Evolutionary conservation across 2,329 filamentous ascomycete genomes (phyloP).

Genomic region (Boeremia exigua): DNA sequence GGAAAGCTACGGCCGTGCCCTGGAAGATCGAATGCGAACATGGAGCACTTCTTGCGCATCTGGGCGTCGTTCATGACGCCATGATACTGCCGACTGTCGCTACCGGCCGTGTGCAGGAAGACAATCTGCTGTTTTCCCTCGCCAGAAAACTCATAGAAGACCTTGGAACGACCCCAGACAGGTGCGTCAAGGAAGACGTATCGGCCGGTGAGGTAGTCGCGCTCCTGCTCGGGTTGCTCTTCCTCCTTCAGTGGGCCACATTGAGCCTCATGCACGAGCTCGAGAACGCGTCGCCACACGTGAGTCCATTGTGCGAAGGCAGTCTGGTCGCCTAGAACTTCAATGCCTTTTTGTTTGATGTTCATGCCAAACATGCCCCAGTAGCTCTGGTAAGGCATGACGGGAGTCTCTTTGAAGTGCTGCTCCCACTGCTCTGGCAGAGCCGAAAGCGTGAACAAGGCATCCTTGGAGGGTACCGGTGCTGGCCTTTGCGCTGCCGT

Average conservation of each 20-base stretch:
- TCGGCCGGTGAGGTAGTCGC: constrained; percentile 55
- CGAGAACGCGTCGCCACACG: constrained; percentile 57
- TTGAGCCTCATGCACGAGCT: constrained; percentile 56
- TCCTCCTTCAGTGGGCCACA: constrained; percentile 54
- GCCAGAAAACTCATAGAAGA: constrained; percentile 58
- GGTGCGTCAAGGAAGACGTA: constrained; percentile 57
- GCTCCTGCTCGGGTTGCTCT: constrained; percentile 42
- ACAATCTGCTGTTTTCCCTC: constrained; percentile 55
- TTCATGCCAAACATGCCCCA: constrained; percentile 58
- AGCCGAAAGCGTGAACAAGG: constrained; percentile 50
- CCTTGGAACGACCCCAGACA: constrained; percentile 56
- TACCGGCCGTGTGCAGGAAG: constrained; percentile 56
- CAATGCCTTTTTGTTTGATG: constrained; percentile 57
- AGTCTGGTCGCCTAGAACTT: constrained; percentile 55
- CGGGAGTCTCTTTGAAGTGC: constrained; percentile 53
- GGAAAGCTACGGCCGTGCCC: constrained; percentile 59
- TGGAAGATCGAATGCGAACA: constrained; percentile 59
- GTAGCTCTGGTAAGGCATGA: constrained; percentile 54
- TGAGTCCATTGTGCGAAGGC: constrained; percentile 55
- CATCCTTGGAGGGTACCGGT: constrained; percentile 39
- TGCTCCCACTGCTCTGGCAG: constrained; percentile 55
- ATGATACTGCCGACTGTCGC: constrained; percentile 58
- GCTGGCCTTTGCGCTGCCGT: constrained; percentile 37
- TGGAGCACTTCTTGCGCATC: constrained; percentile 56
- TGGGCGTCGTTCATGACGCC: constrained; percentile 58